phyloP scores from a whole-genome alignment of 1,284 basidiomycete genomes.

The Ganoderma leucocontextum region DNA sequence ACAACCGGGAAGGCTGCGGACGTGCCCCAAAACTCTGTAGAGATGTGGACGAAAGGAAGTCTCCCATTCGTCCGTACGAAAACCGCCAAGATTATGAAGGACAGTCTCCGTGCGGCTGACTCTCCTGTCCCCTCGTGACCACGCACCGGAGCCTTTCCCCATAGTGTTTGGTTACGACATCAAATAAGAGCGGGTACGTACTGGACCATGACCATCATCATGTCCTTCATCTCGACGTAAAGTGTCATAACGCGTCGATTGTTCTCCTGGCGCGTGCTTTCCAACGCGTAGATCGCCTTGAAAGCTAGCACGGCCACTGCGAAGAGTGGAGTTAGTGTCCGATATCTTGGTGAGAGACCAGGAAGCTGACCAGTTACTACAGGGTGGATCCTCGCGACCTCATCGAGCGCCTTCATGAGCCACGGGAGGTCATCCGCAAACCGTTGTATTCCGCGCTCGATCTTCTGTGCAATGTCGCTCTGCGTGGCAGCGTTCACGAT shows the following conservation, averaged over 20 bases:
- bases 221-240: conserved; percentile 37
- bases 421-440: conserved; percentile 31
- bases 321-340: neutral
- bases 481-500: conserved; percentile 3
- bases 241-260: conserved; percentile 50
- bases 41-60: too few relatives aligned
- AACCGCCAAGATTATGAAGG: too few relatives aligned
- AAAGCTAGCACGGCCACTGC: conserved; percentile 54
- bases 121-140: too few relatives aligned
- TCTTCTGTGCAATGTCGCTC: conserved; percentile 18
- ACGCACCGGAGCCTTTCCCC: too few relatives aligned
- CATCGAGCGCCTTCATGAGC: conserved; percentile 38
- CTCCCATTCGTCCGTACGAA: too few relatives aligned
- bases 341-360: neutral
- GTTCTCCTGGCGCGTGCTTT: conserved; percentile 50
- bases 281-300: conserved; percentile 49
- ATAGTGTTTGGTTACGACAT: too few relatives aligned
- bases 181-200: conserved; percentile 32
- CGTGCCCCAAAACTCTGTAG: too few relatives aligned
- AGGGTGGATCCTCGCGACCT: conserved; percentile 39
- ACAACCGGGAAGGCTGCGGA: too few relatives aligned
- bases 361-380: conserved; percentile 35
- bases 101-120: too few relatives aligned
- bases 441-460: conserved; percentile 21
- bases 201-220: conserved; percentile 53